phyloP scores from a whole-genome alignment of 257 asterid genomes.

The Solanum chiquidenum region DNA sequence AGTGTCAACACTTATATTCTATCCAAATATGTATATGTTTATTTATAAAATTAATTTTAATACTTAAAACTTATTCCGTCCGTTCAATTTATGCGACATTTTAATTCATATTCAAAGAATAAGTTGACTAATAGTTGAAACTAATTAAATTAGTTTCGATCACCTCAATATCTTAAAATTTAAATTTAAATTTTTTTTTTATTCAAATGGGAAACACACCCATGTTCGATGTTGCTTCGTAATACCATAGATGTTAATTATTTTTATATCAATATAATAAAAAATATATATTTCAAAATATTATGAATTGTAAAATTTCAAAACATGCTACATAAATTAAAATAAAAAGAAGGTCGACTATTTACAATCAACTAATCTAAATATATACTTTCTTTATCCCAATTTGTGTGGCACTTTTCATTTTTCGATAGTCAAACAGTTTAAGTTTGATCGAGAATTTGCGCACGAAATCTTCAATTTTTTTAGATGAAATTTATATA shows the following conservation, averaged over 20 bases:
- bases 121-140: background rate
- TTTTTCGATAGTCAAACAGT: background rate
- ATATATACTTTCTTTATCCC: rapidly evolving
- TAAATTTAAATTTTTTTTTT: background rate
- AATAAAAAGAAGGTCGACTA: too few relatives aligned
- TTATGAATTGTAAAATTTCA: background rate
- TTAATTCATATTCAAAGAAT: background rate
- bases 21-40: background rate
- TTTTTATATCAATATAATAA: background rate
- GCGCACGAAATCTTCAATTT: rapidly evolving
- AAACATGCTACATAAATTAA: background rate
- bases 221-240: too few relatives aligned
- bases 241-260: too few relatives aligned
- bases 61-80: background rate
- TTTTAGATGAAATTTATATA: too few relatives aligned
- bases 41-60: background rate
- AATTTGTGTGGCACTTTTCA: rapidly evolving
- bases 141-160: background rate
- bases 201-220: background rate
- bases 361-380: background rate
- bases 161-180: background rate
- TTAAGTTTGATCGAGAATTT: too few relatives aligned
- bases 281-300: background rate
- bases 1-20: background rate
- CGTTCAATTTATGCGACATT: background rate